Evolutionary conservation across 1,284 basidiomycete species (phyloP), one percentile per base, ranked within the genome.

Genomic region (Austropuccinia psidii): DNA sequence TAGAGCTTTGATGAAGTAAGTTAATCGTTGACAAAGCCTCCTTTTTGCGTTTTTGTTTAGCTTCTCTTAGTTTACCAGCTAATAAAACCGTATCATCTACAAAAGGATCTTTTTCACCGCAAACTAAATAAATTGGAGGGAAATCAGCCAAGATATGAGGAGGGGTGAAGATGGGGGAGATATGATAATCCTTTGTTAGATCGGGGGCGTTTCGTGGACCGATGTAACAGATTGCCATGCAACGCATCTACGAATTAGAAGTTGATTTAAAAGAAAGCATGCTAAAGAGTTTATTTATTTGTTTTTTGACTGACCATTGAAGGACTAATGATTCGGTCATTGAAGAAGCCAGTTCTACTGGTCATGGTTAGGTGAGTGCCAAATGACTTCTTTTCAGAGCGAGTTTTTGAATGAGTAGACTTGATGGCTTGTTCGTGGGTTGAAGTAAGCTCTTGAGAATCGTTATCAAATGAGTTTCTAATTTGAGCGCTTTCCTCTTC

Each of bases 141-240:
- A 98, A 96, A 78, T 91, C 89, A 0, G 90, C 92, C 13, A 98
- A 86, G 15, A 97, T 83, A 69, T 87, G 84, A 41, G 85, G 83
- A 0, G 95, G 95, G 2, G 93, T 87, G 60, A 98, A 86, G 77
- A 98, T 90, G 0, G 95, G 95, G 13, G 93, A 96, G 75, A 98
- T 88, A 82, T 90, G 89, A 82, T 97, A 98, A 84, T 98, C 93
- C 50, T 90, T 90, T 74, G 88, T 87, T 80, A 98, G 92, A 81
- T 98, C 93, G 17, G 95, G 94, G 79, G 92, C 90, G 68, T 88
- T 88, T 61, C 90, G 86, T 0, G 94, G 93, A 0, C 95, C 95
- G 75, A 98, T 89, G 82, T 98, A 98, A 73, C 97, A 84, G 78
- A 98, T 94, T 1, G 94, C 93, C 94, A 98, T 98, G 0, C 94